Evolutionary conservation across 2,329 filamentous ascomycete genomes (phyloP).

Genomic region (Curvularia eragrostidis): DNA sequence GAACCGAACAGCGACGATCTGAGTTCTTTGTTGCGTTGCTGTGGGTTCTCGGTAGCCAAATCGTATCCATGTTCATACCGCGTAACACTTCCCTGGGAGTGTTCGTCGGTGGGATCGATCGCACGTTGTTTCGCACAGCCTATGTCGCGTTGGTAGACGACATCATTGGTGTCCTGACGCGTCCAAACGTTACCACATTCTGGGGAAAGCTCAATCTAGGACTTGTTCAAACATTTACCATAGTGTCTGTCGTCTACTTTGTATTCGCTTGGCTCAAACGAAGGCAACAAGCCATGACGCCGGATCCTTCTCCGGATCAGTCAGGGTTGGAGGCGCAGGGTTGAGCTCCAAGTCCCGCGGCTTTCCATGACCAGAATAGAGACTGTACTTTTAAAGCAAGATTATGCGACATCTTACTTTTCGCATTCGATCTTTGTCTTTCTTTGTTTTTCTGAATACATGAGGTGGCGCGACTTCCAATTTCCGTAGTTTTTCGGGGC

Average conservation of each 20-base stretch:
- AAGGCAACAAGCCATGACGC: not conserved
- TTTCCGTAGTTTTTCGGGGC: not conserved
- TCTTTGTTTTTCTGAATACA: not conserved
- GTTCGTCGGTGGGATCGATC: not conserved
- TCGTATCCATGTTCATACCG: not conserved
- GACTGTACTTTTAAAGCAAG: not conserved
- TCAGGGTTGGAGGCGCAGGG: not conserved
- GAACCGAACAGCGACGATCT: not conserved
- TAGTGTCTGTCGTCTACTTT: not conserved
- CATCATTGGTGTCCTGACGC: not conserved
- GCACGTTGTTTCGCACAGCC: not conserved
- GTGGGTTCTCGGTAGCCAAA: not conserved
- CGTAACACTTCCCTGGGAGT: not conserved
- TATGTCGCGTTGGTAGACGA: not conserved
- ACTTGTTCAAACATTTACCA: not conserved
- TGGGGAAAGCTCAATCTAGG: not conserved
- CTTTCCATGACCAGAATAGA: not conserved
- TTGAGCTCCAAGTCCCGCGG: not conserved
- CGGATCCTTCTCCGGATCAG: not conserved
- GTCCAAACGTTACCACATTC: not conserved
- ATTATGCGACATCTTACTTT: not conserved
- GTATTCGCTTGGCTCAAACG: not conserved
- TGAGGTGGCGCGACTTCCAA: not conserved
- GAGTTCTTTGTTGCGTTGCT: not conserved
- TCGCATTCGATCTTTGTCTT: not conserved